These are phyloP conservation scores for Debaryomyces robertsiae DNA, from an alignment of 1,139 yeast species.

Conservation along the genomic window DNA sequence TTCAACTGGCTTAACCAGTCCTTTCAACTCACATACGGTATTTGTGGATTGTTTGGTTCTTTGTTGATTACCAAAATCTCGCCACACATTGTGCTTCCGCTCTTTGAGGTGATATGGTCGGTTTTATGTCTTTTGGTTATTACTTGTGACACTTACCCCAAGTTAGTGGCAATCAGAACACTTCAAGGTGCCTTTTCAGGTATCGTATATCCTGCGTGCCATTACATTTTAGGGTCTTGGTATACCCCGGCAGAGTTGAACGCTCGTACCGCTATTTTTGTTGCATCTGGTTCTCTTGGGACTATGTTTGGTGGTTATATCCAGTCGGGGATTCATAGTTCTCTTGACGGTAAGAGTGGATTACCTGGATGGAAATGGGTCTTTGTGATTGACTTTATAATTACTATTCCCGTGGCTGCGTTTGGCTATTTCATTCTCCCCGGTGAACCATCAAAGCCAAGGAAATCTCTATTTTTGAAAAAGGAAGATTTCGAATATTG, in stretches of 20 bases:
- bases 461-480: conserved; percentile 21
- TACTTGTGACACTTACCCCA: neutral
- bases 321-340: conserved; percentile 17
- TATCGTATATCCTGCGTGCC: too few species aligned
- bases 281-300: conserved; percentile 20
- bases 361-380: conserved; percentile 20
- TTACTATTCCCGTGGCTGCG: conserved; percentile 23
- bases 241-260: conserved; percentile 49
- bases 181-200: conserved; percentile 17
- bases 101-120: conserved; percentile 18
- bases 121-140: conserved; percentile 17
- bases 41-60: conserved; percentile 11
- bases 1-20: conserved; percentile 26
- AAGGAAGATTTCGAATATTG: conserved; percentile 24
- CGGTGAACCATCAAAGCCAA: conserved; percentile 22
- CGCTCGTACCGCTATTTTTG: conserved; percentile 12
- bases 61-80: conserved; percentile 15
- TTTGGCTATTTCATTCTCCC: conserved; percentile 25
- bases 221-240: conserved; percentile 27
- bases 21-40: conserved; percentile 21
- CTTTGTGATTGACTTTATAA: conserved; percentile 20
- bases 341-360: conserved; percentile 15
- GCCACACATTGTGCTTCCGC: conserved; percentile 19
- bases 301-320: conserved; percentile 26
- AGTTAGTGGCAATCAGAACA: conserved; percentile 1